A percentile compares a stretch with the other conserved stretches of the same genome.
Conservation (phyloP, 2,329 filamentous ascomycete genomes). For the Ophiobolus disseminans region DNA sequence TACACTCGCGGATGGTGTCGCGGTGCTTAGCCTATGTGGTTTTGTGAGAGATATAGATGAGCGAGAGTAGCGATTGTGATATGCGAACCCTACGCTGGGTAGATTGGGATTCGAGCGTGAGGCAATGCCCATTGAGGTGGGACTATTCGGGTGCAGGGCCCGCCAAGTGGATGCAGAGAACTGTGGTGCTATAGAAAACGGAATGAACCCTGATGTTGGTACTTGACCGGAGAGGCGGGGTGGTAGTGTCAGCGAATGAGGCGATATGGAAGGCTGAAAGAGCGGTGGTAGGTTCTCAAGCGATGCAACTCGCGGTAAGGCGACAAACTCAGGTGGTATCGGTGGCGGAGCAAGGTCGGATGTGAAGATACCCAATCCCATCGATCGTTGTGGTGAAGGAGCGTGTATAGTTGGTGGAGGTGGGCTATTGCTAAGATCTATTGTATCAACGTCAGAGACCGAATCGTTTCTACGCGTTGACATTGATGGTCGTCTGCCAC, state of each 20-base stretch:
- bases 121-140: conserved; percentile 19
- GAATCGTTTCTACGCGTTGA: conserved; percentile 29
- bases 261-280: conserved; percentile 21
- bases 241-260: conserved; percentile 18
- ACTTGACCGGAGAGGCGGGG: conserved; percentile 27
- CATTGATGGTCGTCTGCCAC: conserved; percentile 11
- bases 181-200: conserved; percentile 33
- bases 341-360: conserved; percentile 39
- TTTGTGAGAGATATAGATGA: conserved; percentile 41
- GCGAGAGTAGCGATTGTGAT: conserved; percentile 30
- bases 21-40: conserved; percentile 37
- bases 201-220: conserved; percentile 25
- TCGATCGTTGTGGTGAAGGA: conserved; percentile 24
- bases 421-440: conserved; percentile 27
- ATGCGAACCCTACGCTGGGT: conserved; percentile 22
- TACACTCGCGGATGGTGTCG: conserved; percentile 24
- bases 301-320: conserved; percentile 19
- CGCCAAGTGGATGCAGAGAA: conserved; percentile 43
- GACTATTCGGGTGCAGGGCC: conserved; percentile 37
- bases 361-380: conserved; percentile 36
- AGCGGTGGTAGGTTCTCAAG: conserved; percentile 18
- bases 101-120: conserved; percentile 32
- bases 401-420: conserved; percentile 27
- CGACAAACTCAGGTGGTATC: conserved; percentile 31
- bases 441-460: conserved; percentile 35